phyloP scores from a whole-genome alignment of 1,284 basidiomycete genomes.

The Trametes versicolor region DNA sequence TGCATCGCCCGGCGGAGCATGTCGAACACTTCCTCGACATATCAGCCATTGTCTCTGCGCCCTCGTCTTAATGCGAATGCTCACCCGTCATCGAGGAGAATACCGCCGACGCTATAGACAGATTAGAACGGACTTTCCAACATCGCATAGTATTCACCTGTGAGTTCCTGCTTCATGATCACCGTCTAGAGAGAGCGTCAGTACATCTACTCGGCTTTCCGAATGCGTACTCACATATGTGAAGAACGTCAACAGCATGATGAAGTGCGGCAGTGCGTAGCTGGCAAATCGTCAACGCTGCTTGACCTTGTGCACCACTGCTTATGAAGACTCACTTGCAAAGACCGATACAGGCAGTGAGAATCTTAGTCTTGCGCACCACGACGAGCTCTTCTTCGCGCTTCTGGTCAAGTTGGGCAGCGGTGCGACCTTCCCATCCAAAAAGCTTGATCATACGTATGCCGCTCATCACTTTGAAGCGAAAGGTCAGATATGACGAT shows the following conservation, averaged over 20 bases:
- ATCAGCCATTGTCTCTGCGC: neutral
- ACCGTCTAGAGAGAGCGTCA: constrained; percentile 41
- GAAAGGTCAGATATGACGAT: neutral
- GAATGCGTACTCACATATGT: constrained; percentile 52
- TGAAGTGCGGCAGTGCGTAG: constrained; percentile 68
- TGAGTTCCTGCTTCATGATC: constrained; percentile 45
- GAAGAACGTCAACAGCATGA: constrained; percentile 74
- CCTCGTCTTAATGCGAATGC: neutral
- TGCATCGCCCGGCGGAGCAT: constrained; percentile 47
- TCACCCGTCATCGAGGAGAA: constrained; percentile 52
- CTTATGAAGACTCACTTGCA: constrained; percentile 21
- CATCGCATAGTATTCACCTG: constrained; percentile 39
- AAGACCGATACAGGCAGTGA: constrained; percentile 17
- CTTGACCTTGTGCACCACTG: neutral
- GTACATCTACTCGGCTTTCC: neutral
- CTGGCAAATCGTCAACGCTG: constrained; percentile 44
- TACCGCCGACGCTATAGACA: constrained; percentile 46
- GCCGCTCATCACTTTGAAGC: constrained; percentile 33
- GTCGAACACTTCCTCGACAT: constrained; percentile 45
- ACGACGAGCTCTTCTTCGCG: constrained; percentile 64
- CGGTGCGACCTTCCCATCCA: constrained; percentile 60
- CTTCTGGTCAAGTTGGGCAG: constrained; percentile 55
- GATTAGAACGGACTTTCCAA: neutral
- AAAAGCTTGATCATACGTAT: constrained; percentile 50
- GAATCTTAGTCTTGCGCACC: constrained; percentile 48